Evolutionary conservation across 2,329 filamentous ascomycete genomes (phyloP).

Genomic region (Trichophyton rubrum): DNA sequence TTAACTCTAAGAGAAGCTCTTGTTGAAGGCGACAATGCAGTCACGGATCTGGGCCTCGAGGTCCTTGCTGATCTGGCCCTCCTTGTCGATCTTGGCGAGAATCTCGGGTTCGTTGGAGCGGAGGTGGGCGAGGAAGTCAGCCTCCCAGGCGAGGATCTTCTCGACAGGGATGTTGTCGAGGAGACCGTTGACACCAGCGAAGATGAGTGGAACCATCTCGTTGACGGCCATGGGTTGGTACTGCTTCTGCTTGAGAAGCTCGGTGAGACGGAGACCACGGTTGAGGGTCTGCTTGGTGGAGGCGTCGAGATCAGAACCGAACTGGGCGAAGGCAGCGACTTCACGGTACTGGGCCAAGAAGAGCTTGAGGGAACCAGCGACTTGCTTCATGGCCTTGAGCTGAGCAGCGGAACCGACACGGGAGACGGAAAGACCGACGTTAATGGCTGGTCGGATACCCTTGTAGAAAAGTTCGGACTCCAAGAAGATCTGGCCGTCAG

Average conservation of each 20-base stretch:
- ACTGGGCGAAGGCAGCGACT: slow-evolving; percentile 97
- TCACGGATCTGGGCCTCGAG: slow-evolving; percentile 55
- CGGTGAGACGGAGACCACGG: slow-evolving; percentile 97
- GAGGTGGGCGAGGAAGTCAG: slow-evolving; percentile 85
- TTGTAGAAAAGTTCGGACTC: slow-evolving; percentile 99
- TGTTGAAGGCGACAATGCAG: slow-evolving; percentile 68
- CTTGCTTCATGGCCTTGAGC: slow-evolving; percentile 99
- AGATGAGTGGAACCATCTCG: slow-evolving; percentile 99
- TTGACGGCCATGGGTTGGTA: slow-evolving; percentile 97
- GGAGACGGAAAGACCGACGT: slow-evolving; percentile 99
- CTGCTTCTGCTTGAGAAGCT: slow-evolving; percentile 99
- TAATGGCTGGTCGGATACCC: slow-evolving; percentile 99
- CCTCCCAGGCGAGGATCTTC: slow-evolving; percentile 90
- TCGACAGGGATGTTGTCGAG: slow-evolving; percentile 76
- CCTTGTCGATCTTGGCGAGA: slow-evolving; percentile 78
- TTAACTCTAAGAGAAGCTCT: slow-evolving; percentile 59
- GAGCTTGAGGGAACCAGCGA: slow-evolving; percentile 97
- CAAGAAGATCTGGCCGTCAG: slow-evolving; percentile 99
- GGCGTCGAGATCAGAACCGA: slow-evolving; percentile 98
- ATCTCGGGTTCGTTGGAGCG: slow-evolving; percentile 81
- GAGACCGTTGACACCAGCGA: slow-evolving; percentile 94
- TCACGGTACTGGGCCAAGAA: slow-evolving; percentile 99
- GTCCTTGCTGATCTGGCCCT: slow-evolving; percentile 93
- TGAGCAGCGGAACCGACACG: slow-evolving; percentile 99
- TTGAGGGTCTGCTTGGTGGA: slow-evolving; percentile 95